Percentiles rank a stretch among this genome's conserved stretches.
Evolutionary conservation across 495 filamentous ascomycete species (phyloP).

Genomic region (Penicillium herquei): DNA sequence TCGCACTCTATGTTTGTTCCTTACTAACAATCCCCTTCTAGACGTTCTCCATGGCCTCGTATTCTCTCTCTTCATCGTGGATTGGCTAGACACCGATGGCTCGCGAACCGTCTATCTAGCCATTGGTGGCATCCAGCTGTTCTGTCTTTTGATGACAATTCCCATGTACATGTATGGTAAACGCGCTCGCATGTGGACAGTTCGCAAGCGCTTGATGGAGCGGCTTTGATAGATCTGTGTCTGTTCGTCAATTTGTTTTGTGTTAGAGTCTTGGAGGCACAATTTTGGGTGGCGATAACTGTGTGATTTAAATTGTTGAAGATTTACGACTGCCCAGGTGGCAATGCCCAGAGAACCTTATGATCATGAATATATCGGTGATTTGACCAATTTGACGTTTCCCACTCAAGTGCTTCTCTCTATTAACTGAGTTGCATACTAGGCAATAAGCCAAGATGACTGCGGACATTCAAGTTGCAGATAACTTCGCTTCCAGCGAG

Average conservation of each 20-base stretch:
- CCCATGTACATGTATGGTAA: conserved; percentile 98
- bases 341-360: too few relatives aligned
- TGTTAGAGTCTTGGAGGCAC: neutral
- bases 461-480: too few relatives aligned
- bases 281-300: neutral
- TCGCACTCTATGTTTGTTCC: neutral
- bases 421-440: too few relatives aligned
- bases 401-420: too few relatives aligned
- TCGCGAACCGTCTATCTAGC: conserved; percentile 75
- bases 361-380: too few relatives aligned
- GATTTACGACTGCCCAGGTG: too few relatives aligned
- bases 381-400: too few relatives aligned
- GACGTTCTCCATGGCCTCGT: conserved; percentile 85
- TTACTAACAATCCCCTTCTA: conserved; percentile 23
- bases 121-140: conserved; percentile 84
- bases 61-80: conserved; percentile 88
- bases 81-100: conserved; percentile 76
- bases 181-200: conserved; percentile 94
- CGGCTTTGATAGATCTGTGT: conserved; percentile 56
- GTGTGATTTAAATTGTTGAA: neutral
- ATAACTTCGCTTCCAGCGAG: too few relatives aligned
- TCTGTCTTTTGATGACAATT: conserved; percentile 69
- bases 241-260: neutral
- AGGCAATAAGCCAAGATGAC: too few relatives aligned
- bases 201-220: conserved; percentile 85